Percentiles rank a stretch among this genome's conserved stretches.
These are phyloP conservation scores for Prunus dulcis DNA, from an alignment of 306 rosid genomes.

Conservation along the genomic window DNA sequence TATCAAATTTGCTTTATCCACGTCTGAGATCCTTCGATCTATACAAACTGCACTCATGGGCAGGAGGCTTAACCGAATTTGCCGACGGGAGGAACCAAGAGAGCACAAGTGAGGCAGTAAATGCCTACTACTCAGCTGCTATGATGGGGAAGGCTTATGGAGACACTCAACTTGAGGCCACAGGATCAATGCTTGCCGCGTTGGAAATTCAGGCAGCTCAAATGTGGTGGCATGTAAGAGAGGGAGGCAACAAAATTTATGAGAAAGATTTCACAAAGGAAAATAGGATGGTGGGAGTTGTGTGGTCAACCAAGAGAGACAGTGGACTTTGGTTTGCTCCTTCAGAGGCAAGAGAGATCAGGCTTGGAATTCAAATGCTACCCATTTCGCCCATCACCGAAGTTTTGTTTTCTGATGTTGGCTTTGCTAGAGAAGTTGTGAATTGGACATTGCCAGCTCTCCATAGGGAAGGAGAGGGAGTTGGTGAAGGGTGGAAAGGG, in stretches of 20 bases:
- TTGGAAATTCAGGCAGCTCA: constrained; percentile 45
- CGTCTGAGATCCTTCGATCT: constrained; percentile 56
- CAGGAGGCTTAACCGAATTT: constrained; percentile 65
- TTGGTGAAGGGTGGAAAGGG: constrained; percentile 70
- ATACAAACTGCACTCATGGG: constrained; percentile 70
- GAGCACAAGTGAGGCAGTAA: constrained; percentile 70
- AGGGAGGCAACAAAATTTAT: constrained; percentile 28
- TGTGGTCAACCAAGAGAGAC: constrained; percentile 69
- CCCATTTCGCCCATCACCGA: constrained; percentile 65
- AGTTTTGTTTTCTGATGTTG: constrained; percentile 40
- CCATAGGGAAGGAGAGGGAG: constrained; percentile 38
- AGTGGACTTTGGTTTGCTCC: constrained; percentile 76
- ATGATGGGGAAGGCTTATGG: constrained; percentile 61
- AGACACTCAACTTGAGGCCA: constrained; percentile 38
- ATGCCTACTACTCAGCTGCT: constrained; percentile 64
- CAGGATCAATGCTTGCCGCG: constrained; percentile 52
- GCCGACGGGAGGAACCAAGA: constrained; percentile 66
- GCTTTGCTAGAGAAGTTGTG: constrained; percentile 57
- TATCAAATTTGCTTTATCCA: constrained; percentile 34
- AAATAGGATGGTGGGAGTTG: constrained; percentile 45
- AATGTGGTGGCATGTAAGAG: constrained; percentile 41
- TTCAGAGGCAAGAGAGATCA: constrained; percentile 47
- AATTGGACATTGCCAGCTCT: constrained; percentile 51
- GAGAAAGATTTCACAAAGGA: constrained; percentile 42
- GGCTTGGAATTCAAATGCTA: constrained; percentile 62